Evolutionary conservation across 768 basidiomycete genomes (phyloP).

Genomic region (Thelephora ganbajun): DNA sequence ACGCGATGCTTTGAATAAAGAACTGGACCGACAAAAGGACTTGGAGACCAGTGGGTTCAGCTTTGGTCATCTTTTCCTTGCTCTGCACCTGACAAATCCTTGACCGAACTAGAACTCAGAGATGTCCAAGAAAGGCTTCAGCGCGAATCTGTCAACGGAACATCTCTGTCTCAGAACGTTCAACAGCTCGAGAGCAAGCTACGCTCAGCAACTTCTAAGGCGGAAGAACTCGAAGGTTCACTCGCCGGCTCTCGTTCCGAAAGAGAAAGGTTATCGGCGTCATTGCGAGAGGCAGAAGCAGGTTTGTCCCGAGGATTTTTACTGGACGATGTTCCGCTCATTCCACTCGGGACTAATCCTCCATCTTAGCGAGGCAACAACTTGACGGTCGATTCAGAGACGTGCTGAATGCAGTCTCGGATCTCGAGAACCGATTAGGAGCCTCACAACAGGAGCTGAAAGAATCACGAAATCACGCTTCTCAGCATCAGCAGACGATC

Average conservation of each 20-base stretch:
- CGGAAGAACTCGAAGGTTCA: not conserved
- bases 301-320: too few relatives aligned
- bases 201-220: not conserved
- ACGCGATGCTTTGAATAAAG: not conserved
- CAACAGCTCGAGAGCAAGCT: constrained; percentile 5
- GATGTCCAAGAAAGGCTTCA: constrained; percentile 9
- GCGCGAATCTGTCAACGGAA: constrained; percentile 25
- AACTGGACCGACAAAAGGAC: constrained; percentile 1
- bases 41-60: constrained; percentile 1
- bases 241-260: too few relatives aligned
- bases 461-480: constrained; percentile 8
- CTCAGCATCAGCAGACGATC: constrained; percentile 26
- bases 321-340: too few relatives aligned
- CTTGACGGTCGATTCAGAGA: not conserved
- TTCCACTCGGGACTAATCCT: not conserved
- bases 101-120: constrained; percentile 5
- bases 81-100: not conserved
- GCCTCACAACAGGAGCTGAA: constrained; percentile 10
- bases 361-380: not conserved
- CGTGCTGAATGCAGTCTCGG: not conserved
- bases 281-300: too few relatives aligned
- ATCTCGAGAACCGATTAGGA: constrained; percentile 4
- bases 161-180: constrained; percentile 20
- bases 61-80: constrained; percentile 1
- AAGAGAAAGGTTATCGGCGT: too few relatives aligned